Conservation (phyloP, 2,329 filamentous ascomycete genomes). For the Trichophyton verrucosum region DNA sequence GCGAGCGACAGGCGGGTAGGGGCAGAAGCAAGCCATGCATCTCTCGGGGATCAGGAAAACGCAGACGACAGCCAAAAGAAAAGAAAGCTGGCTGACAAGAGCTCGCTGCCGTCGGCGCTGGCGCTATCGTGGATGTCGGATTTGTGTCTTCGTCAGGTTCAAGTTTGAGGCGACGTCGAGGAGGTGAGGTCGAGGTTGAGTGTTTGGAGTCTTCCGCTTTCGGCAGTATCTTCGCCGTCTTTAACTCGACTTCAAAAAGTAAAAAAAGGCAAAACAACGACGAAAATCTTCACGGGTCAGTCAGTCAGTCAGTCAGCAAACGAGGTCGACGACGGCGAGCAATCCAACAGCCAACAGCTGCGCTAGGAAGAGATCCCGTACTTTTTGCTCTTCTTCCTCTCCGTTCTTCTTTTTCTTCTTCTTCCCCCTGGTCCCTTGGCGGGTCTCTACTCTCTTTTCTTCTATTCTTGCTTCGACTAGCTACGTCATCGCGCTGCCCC, state of each 20-base stretch:
- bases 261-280: too few species aligned
- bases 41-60: background rate
- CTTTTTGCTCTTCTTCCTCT: background rate
- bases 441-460: background rate
- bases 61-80: background rate
- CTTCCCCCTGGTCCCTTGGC: background rate
- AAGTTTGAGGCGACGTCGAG: background rate
- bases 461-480: too few species aligned
- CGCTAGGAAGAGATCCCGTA: background rate
- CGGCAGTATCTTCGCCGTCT: background rate
- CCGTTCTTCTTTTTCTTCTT: background rate
- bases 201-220: background rate
- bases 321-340: background rate
- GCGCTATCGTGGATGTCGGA: background rate
- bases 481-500: constrained; percentile 3
- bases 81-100: background rate
- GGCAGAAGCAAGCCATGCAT: background rate
- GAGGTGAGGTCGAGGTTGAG: background rate
- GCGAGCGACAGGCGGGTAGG: background rate
- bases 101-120: background rate
- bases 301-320: too few species aligned
- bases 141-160: background rate
- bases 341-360: background rate
- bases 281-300: too few species aligned
- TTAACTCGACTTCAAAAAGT: too few species aligned